phyloP scores from a whole-genome alignment of 2,329 filamentous ascomycete species.

The Blastomyces gilchristii region DNA sequence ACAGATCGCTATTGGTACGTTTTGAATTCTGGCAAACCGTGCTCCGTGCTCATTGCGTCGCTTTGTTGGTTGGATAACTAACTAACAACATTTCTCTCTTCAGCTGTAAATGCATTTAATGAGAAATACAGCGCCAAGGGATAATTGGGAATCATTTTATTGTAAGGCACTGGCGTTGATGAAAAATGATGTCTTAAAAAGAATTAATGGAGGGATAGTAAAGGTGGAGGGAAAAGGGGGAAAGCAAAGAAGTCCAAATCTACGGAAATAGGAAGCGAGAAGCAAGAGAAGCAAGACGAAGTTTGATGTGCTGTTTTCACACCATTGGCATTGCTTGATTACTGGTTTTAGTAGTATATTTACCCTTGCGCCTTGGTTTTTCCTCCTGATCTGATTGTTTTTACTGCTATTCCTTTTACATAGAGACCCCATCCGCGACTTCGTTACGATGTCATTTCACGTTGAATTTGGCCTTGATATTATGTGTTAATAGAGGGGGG shows the following conservation, averaged over 20 bases:
- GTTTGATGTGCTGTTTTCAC: not conserved
- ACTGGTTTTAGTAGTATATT: not conserved
- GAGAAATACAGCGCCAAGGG: constrained; percentile 56
- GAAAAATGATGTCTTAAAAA: not conserved
- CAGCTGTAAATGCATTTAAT: constrained; percentile 56
- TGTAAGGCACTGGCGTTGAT: not conserved
- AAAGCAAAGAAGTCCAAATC: not conserved
- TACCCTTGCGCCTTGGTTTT: not conserved
- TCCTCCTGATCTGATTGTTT: not conserved
- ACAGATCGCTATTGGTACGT: constrained; percentile 51
- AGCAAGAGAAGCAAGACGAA: not conserved
- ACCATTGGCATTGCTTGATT: not conserved
- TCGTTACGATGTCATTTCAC: not conserved
- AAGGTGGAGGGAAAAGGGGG: not conserved
- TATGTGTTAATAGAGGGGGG: not conserved
- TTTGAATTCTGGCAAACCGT: not conserved
- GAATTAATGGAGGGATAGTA: not conserved
- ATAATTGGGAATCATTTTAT: constrained; percentile 17
- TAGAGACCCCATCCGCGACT: not conserved
- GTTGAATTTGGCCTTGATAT: not conserved
- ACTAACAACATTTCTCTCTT: constrained; percentile 1
- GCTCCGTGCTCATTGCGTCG: not conserved
- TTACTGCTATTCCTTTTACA: not conserved
- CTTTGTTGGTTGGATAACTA: not conserved
- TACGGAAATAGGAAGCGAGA: not conserved